Evolutionary conservation across 2,329 filamentous ascomycete genomes (phyloP), one percentile per base, ranked within the genome.

Genomic region (Penicillium vulpinum): DNA sequence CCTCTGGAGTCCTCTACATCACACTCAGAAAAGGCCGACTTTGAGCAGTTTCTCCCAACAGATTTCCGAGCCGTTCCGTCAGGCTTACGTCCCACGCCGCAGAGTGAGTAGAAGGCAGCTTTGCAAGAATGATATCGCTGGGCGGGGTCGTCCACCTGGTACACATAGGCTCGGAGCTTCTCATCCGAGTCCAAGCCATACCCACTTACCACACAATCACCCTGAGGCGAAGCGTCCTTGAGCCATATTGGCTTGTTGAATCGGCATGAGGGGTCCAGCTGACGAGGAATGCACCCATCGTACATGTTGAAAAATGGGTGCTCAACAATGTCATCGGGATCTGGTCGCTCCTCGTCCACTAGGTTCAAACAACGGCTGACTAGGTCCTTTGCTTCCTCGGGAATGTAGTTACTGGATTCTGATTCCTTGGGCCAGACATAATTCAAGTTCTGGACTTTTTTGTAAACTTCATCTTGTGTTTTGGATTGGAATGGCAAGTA

Each of bases 401-500:
- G 78, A 39, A 81, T 80, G 57, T 78, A 72, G 53, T 80, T 80
- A 26, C 67, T 62, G 40, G 72, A 70, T 21, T 78, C 74, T 5
- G 72, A 68, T 47, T 77, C 75, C 51, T 77, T 77, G 11, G 78
- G 79, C 79, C 79, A 81, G 24, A 76, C 75, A 54, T 81, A 81
- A n/a, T 74, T 73, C 40, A 80, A 60, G 33, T 71, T 78, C 52
- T 75, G 73, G 5, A 81, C 77, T 62, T 80, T 81, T 53, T 75
- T 76, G 61, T 81, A 81, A 15, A 81, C 81, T 58, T 81, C 79
- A 58, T 80, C 77, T 59, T 81, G 79, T 0, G 79, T 81, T 59
- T 80, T 79, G 4, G 94, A 96, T 76, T 99, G 94, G 74, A 99
- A 99, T 0, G 94, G 94, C 1, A 94, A 93, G 68, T 93, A 95